Base-by-base conservation (phyloP, 2,329 filamentous ascomycete genomes). In the Fusarium virguliforme region DNA sequence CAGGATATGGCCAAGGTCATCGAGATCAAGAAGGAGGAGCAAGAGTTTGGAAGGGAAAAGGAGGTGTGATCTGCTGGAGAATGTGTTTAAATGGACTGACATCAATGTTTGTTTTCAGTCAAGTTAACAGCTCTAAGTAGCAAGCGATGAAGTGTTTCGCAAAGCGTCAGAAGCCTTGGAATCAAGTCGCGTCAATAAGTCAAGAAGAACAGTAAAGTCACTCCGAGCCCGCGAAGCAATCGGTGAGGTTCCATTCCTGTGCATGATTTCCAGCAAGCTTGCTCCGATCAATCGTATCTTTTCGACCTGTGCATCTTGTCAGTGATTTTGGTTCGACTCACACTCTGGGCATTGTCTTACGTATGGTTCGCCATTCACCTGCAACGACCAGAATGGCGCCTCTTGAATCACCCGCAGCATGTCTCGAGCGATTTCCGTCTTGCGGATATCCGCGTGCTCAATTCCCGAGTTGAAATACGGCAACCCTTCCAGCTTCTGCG, bases 161-260 rank as follows among this genome's bases (percentile, higher is more conserved):
- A 84, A 68, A 1, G 81, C 79, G 73, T 84, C 81, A 1, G 82
- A 84, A 4, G 83, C 82, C 54, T 82, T 83, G 0, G 82, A 84
- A 46, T 84, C 81, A 6, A 84, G 70, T 13, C 81, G 73, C 4
- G 82, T 80, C 32, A 84, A 70, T 7, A 84, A 74, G 60, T 84
- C 82, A 0, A 84, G 74, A 2, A 84, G 73, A 1, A 83, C 77
- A 1, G 74, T 70, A 51, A 84, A 83, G 26, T 84, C 82, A 15
- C 76, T 71, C 1, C 79, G 76, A 4, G 83, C 83, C 15, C 83
- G 75, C 1, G 78, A 64, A 2, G 80, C 79, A 2, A 84, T 75
- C 0, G 79, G 78, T 5, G 81, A 82, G 4, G 74, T 74, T 37
- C 79, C 74, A 64, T 82, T 80, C 6, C 78, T 77, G 50, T 84